Evolutionary conservation across 306 rosid species (phyloP), one percentile per base, ranked within the genome.

Genomic region (Casuarina equisetifolia): DNA sequence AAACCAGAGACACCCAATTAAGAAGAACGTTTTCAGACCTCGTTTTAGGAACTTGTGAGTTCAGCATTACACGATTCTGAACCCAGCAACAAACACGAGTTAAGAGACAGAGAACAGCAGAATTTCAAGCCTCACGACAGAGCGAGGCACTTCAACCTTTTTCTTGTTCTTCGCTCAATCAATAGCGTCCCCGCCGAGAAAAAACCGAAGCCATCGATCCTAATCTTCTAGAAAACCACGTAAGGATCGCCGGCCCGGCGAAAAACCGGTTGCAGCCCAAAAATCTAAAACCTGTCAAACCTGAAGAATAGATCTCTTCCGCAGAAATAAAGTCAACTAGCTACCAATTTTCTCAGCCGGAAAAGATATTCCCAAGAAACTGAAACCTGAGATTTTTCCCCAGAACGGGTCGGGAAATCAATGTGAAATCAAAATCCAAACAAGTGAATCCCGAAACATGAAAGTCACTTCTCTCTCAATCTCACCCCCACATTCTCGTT

Each of bases 61-160:
- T 75, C 86, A 81, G 92, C 89, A 86, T 89, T 82, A 78, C 84
- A 80, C 88, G 77, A 82, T 69, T 76, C 78, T 74, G 87, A 78
- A 46, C 86, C 80, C 76, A 74, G 51, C 67, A 69, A 51, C 53
- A 43, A 67, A 64, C 81, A 76, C 82, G 83, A 70, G 81, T 44
- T 46, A 74, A 19, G 74, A 70, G 42, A 76, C 32, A 74, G 17
- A 73, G 75, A 53, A 74, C 16, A 19, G 38, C 71, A 61, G 76
- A 25, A 61, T 83, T 80, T 50, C 36, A 59, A 74, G 48, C 42
- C 74, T 2, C n/a, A 10, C 62, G 5, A 68, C 36, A 74, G 20
- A 72, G 46, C 9, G 69, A 61, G 50, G 74, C 50, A 69, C 43
- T 74, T 55, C 53, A 40, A 54, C 51, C 72, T 78, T 69, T 64